A percentile compares a stretch with the other conserved stretches of the same genome.
These are phyloP conservation scores for Xerocomus minutiporus DNA, from an alignment of 1,284 basidiomycete genomes.

Conservation along the genomic window DNA sequence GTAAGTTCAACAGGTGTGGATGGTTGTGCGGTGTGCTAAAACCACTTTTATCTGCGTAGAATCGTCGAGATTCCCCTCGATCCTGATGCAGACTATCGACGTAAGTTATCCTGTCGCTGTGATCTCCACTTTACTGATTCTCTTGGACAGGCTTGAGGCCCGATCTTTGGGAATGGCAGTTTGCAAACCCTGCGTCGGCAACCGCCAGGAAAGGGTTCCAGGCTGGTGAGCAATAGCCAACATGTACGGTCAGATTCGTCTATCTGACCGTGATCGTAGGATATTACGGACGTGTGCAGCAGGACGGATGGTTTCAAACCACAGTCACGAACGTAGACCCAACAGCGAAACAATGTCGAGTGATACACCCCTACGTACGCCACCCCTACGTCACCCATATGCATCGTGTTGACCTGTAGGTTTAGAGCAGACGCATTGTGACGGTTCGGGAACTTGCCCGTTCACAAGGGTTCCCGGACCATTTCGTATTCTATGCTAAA, in stretches of 20 bases:
- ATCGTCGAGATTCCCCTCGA: slow-evolving; percentile 50
- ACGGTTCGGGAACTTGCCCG: slow-evolving; percentile 71
- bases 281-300: slow-evolving; percentile 57
- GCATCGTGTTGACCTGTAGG: not conserved
- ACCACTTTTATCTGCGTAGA: slow-evolving; percentile 26
- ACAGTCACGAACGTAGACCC: slow-evolving; percentile 71
- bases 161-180: slow-evolving; percentile 40
- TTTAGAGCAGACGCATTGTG: slow-evolving; percentile 57
- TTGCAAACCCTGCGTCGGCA: slow-evolving; percentile 52
- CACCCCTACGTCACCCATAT: not conserved
- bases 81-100: slow-evolving; percentile 53
- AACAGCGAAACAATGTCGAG: slow-evolving; percentile 65
- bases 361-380: slow-evolving; percentile 61
- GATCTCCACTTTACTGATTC: not conserved
- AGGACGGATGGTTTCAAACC: slow-evolving; percentile 54
- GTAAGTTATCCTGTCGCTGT: slow-evolving; percentile 33
- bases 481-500: slow-evolving; percentile 55
- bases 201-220: slow-evolving; percentile 47
- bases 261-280: slow-evolving; percentile 35
- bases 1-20: slow-evolving; percentile 17
- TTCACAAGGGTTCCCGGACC: slow-evolving; percentile 73
- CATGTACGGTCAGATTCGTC: not conserved
- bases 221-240: slow-evolving; percentile 35
- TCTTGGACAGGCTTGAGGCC: slow-evolving; percentile 13
- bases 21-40: not conserved